Base-by-base conservation (phyloP, 345 rosid species). In the Aegle marmelos region DNA sequence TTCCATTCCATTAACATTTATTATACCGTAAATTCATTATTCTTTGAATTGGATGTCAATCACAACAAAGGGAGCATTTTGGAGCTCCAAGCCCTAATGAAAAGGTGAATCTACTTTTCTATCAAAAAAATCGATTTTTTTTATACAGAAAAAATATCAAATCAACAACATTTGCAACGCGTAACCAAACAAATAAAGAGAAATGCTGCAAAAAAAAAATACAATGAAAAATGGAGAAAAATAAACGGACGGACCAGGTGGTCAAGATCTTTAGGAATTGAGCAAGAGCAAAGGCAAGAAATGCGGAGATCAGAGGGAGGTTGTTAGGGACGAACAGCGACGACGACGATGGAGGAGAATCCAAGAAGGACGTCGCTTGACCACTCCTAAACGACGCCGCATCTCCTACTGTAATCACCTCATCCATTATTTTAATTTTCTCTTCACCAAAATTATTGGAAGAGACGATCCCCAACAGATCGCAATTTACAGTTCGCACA, bases 261-360 rank as follows among this genome's bases (percentile, higher is more conserved):
- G 98, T 95, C 89, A 95, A 95, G 81, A 95, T 82, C 89, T 95
- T 95, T 85, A 95, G 98, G 87, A 93, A 90, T 84, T 95, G 99
- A 76, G 99, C 99, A 59, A 95, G 82, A 41, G 99, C 92, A 84
- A 89, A 93, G 67, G 99, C 94, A 17, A 93, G 94, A 79, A 95
- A 92, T 30, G 99, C 93, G 11, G 98, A 86, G 83, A 95, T 25
- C 78, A 95, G 90, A 45, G 99, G 97, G 56, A 87, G 95, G 68
- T 95, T 92, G 87, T 76, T 80, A 14, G 94, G 92, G 21, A 89
- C 75, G 76, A 82, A 74, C 70, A 70, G 68, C 34, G 92, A 76
- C 34, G 90, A 76, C 16, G 92, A 41, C 36, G 91, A 72, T 60
- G 86, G 72, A 56, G 70, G 53, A 27, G 72, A 45, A 37, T 36